Conservation (phyloP, 2,329 filamentous ascomycete species). For the Fusarium sp. region DNA sequence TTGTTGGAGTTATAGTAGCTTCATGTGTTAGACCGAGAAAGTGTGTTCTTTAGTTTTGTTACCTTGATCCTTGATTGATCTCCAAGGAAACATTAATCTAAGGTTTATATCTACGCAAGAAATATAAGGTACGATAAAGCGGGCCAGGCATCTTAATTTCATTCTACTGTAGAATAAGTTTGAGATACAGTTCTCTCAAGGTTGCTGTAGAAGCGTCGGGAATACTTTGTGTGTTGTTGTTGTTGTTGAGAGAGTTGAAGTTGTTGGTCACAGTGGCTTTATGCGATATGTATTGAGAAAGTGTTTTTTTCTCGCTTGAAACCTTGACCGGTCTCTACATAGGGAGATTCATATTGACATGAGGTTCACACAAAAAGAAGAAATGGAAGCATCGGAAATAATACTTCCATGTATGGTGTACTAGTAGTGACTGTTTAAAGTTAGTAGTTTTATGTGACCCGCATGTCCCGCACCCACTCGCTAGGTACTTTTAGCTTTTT, state of each 20-base stretch:
- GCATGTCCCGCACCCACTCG: not conserved
- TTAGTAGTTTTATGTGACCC: not conserved
- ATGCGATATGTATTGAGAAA: not conserved
- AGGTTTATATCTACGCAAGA: not conserved
- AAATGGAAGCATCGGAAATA: not conserved
- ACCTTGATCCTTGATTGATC: not conserved
- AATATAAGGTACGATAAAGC: not conserved
- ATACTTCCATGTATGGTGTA: not conserved
- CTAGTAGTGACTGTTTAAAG: not conserved
- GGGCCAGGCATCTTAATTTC: not conserved
- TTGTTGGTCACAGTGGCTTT: not conserved
- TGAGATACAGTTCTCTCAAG: not conserved
- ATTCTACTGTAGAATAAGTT: not conserved
- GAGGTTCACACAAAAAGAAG: not conserved
- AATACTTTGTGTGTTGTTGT: not conserved
- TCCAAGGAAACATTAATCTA: not conserved
- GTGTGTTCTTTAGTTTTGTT: not conserved
- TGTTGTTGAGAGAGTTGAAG: not conserved
- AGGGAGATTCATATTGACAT: too few species aligned
- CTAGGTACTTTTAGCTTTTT: slow-evolving; percentile 1
- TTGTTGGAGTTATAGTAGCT: not conserved
- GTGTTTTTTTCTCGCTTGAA: not conserved
- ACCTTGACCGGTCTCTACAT: not conserved
- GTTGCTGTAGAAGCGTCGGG: not conserved
- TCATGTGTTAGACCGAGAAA: not conserved